These are phyloP conservation scores for Xerocomellus intermedius DNA, from an alignment of 768 basidiomycete genomes.

Conservation along the genomic window DNA sequence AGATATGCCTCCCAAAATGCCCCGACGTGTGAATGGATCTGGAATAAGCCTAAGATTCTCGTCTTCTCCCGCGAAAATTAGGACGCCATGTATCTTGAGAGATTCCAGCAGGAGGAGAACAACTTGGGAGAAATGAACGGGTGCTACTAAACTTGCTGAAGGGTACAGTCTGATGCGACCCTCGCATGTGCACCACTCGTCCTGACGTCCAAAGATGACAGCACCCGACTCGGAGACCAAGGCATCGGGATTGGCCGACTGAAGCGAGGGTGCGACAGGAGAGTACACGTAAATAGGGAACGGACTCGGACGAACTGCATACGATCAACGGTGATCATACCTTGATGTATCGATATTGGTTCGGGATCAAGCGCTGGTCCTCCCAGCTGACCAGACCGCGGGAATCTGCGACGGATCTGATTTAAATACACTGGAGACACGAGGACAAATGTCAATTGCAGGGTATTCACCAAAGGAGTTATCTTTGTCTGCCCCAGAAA, in stretches of 20 bases:
- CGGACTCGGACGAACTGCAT: background rate
- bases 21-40: slow-evolving; percentile 23
- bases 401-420: slow-evolving; percentile 3
- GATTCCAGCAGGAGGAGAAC: background rate
- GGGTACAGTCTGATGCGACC: background rate
- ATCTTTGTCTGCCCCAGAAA: slow-evolving; percentile 1
- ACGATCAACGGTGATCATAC: background rate
- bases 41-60: background rate
- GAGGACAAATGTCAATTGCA: slow-evolving; percentile 3
- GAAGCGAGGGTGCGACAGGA: background rate
- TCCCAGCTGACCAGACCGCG: slow-evolving; percentile 1
- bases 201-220: slow-evolving; percentile 1
- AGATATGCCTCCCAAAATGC: slow-evolving; percentile 2
- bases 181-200: background rate
- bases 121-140: background rate
- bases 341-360: background rate
- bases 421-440: slow-evolving; percentile 4
- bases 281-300: background rate
- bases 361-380: background rate
- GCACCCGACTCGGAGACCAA: background rate
- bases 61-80: slow-evolving; percentile 31
- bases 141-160: background rate
- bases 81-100: slow-evolving; percentile 1
- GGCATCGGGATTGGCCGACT: background rate
- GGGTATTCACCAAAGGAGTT: slow-evolving; percentile 1